These are phyloP conservation scores for Trebouxia sp. DNA, from an alignment of 139 green algal genomes.

Conservation along the genomic window DNA sequence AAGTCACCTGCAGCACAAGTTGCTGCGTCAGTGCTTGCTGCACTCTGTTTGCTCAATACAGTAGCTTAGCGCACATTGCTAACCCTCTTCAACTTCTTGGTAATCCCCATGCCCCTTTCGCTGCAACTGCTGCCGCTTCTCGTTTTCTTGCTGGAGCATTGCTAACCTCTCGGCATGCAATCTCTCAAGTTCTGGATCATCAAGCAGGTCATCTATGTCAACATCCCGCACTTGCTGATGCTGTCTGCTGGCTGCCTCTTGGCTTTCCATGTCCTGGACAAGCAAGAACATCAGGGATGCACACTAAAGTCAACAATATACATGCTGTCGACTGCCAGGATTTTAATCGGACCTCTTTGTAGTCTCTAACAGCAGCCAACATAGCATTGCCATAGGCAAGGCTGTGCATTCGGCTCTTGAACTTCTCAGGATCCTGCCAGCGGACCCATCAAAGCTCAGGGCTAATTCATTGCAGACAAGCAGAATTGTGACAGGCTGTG, in stretches of 20 bases:
- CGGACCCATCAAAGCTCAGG: background rate
- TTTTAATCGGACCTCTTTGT: slow-evolving; percentile 62
- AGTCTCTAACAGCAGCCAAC: slow-evolving; percentile 80
- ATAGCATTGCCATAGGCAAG: slow-evolving; percentile 85
- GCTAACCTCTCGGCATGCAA: slow-evolving; percentile 74
- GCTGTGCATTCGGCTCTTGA: slow-evolving; percentile 73
- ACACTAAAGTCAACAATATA: background rate
- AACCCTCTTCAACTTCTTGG: slow-evolving; percentile 37
- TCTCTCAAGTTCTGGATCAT: slow-evolving; percentile 68
- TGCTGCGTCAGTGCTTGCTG: background rate
- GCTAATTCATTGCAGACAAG: background rate
- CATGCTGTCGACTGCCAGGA: background rate
- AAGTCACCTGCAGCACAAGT: slow-evolving; percentile 67
- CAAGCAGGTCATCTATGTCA: slow-evolving; percentile 80
- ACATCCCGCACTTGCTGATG: slow-evolving; percentile 38
- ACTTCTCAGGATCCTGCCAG: slow-evolving; percentile 55
- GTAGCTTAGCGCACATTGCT: no score
- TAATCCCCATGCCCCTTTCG: slow-evolving; percentile 81
- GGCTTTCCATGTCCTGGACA: slow-evolving; percentile 39
- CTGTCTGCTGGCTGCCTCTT: slow-evolving; percentile 28
- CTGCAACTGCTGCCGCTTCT: slow-evolving; percentile 77
- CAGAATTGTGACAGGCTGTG: background rate
- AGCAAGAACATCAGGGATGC: no score
- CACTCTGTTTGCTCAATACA: background rate
- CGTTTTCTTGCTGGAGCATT: slow-evolving; percentile 73